Base-by-base conservation (phyloP, 2,329 filamentous ascomycete species). In the Colletotrichum falcatum region DNA sequence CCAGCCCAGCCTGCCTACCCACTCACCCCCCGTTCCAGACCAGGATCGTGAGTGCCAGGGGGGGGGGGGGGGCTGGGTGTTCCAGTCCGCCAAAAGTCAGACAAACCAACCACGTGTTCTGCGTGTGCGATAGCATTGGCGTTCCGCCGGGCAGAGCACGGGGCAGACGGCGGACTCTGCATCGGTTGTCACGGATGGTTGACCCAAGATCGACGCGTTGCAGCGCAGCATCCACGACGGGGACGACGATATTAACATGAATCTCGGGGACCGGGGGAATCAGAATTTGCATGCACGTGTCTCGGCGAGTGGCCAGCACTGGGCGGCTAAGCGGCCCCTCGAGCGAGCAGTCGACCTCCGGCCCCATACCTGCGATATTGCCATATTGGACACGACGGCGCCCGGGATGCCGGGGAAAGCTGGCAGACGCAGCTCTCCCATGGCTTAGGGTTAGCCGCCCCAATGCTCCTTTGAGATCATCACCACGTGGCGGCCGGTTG, bases 211-310 rank as follows among this genome's bases (percentile, higher is more conserved):
- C 30, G 26, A 35, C 42, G 11, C 20, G 1, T 5, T 14, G 35
- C 14, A 14, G 14, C 35, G 11, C 35, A 37, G 35, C 11, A 14
- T 37, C 7, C 2, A n/a, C 2, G 42, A n/a, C 7, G 30, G 30
- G 30, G 30, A 33, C 7, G 20, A n/a, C 42, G 8, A 46, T 46
- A 12, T n/a, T 46, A n/a, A n/a, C n/a, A 49, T 61, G 28, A 20
- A 16, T 6, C 2, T 18, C 1, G 11, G n/a, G n/a, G n/a, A n/a
- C 20, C 5, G 8, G 6, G 2, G 28, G 28, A 2, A 26, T 2
- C 28, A 61, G 42, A 30, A 49, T 49, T 33, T 39, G n/a, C 59
- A 39, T 26, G 59, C 59, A 61, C 59, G 59, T 61, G 59, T 46
- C n/a, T 35, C 30, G 1, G 14, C 26, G 9, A 61, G 44, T 51